Evolutionary conservation across 2,329 filamentous ascomycete genomes (phyloP).

Genomic region (Paraphoma sp.): DNA sequence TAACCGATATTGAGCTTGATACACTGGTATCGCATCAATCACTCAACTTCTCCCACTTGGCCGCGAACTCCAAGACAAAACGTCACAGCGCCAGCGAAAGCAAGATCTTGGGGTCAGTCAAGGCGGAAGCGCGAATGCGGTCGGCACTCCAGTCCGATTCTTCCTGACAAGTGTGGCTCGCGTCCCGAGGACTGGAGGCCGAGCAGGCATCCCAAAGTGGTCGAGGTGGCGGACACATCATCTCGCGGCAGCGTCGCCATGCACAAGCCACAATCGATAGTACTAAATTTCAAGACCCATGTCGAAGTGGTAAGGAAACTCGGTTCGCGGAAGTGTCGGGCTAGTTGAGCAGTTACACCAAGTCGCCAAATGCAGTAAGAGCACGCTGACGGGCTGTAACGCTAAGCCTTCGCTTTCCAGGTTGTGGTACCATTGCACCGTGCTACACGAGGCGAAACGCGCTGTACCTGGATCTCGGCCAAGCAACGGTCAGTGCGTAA

Average conservation of each 20-base stretch:
- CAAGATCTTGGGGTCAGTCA: neutral
- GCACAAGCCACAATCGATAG: neutral
- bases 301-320: neutral
- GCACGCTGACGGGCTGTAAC: neutral
- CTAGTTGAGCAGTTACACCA: neutral
- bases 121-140: neutral
- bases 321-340: neutral
- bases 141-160: neutral
- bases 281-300: neutral
- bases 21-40: neutral
- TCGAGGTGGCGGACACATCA: neutral
- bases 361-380: neutral
- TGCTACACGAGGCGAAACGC: neutral
- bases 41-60: neutral
- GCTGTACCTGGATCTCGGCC: neutral
- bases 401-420: neutral
- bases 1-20: neutral
- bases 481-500: neutral
- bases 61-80: neutral
- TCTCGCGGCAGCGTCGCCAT: neutral
- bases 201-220: neutral
- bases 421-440: neutral
- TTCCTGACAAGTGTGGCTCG: neutral
- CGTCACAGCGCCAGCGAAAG: neutral
- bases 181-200: neutral